Conservation (phyloP, 2,329 filamentous ascomycete species). For the Fusarium sublunatum region DNA sequence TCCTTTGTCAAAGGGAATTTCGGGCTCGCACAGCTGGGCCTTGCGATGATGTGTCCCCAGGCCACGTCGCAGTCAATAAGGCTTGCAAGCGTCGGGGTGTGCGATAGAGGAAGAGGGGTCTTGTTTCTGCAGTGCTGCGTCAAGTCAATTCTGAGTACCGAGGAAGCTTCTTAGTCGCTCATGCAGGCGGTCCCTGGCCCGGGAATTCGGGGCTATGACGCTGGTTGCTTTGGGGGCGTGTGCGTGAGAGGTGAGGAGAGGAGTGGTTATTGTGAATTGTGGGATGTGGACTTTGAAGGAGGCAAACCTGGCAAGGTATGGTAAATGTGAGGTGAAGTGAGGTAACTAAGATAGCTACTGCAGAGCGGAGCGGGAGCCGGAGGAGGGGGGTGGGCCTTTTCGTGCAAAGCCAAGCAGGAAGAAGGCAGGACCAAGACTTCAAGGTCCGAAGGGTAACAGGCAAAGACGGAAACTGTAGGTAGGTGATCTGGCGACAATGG, state of each 20-base stretch:
- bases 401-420: slow-evolving; percentile 22
- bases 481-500: slow-evolving; percentile 21
- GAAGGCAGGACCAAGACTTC: slow-evolving; percentile 27
- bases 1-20: slow-evolving; percentile 66
- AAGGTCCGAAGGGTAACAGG: slow-evolving; percentile 15
- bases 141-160: slow-evolving; percentile 62
- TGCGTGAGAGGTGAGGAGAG: slow-evolving; percentile 36
- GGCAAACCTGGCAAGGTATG: slow-evolving; percentile 15
- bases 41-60: slow-evolving; percentile 69
- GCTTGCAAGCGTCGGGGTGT: slow-evolving; percentile 61
- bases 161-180: slow-evolving; percentile 46
- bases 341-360: slow-evolving; percentile 23
- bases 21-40: slow-evolving; percentile 67
- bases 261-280: slow-evolving; percentile 40
- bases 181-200: slow-evolving; percentile 51
- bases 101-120: slow-evolving; percentile 44
- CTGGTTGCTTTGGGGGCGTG: slow-evolving; percentile 43
- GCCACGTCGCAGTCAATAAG: slow-evolving; percentile 70
- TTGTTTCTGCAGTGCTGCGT: slow-evolving; percentile 67
- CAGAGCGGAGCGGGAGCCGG: slow-evolving; percentile 36
- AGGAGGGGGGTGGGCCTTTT: slow-evolving; percentile 43
- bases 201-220: slow-evolving; percentile 61
- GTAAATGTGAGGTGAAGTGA: slow-evolving; percentile 22
- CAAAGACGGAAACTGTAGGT: slow-evolving; percentile 5
- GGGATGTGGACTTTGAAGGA: slow-evolving; percentile 21